Evolutionary conservation across 2,329 filamentous ascomycete genomes (phyloP), one percentile per base, ranked within the genome.

Genomic region (Colletotrichum brevisporum): DNA sequence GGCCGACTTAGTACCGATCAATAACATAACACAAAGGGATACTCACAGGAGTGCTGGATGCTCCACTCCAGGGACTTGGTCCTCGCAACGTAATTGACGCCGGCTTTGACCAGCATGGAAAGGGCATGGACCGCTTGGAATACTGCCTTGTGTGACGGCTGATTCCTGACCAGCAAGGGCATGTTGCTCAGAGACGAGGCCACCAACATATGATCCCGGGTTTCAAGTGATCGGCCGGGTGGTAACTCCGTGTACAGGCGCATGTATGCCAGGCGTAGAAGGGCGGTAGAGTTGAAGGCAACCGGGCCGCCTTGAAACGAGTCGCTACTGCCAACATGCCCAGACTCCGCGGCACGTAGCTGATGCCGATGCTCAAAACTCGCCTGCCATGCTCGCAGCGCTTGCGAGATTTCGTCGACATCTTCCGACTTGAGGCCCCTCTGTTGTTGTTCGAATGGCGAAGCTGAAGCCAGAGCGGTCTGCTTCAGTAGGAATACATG

Each of bases 401-500:
- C 88, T 69, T 87, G 85, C 1, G 83, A 81, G 2, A 89, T 84
- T 58, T 88, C 86, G 45, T 89, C 86, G 3, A 89, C 83, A 66
- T 90, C 87, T 52, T 89, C 86, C 0, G 82, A 79, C 53, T 85
- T 84, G 70, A 89, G 75, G 0, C 83, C 85, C 31, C 86, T 80
- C 43, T 86, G 83, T 2, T 82, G 83, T 2, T 82, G 78, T 21
- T 86, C 86, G 63, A 85, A 88, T 1, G 83, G 82, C 2, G 84
- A 82, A 0, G 83, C 80, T 2, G 82, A 78, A 2, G 83, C 83
- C 56, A 89, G 84, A 0, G 85, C 88, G 0, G 88, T 89, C 74
- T 91, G 88, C 73, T 91, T 91, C 24, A 92, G 78, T 45, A 93
- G 83, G 76, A 91, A 93, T 16, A 94, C 90, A 70, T 93, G 90